Base-by-base conservation (phyloP, 495 filamentous ascomycete species). In the Pyronema domesticum region DNA sequence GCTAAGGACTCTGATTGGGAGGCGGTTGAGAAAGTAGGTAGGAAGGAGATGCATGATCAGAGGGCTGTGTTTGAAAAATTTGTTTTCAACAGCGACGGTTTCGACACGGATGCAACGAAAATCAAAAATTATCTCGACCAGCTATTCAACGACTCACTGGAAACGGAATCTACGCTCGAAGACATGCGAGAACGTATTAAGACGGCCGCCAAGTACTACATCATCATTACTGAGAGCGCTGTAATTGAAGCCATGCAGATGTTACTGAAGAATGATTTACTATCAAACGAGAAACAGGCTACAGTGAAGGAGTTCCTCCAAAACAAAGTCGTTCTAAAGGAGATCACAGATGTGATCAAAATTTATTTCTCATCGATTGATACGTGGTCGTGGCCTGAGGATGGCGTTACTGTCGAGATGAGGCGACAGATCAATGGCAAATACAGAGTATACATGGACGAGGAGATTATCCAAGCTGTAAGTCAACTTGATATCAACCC, bases 291-390 rank as follows among this genome's bases (percentile, higher is more conserved):
- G 55, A 82, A 81, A 58, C 67, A 68, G 4, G 63, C 67, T 11
- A 74, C 76, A 5, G 59, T 83, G 39, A 76, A 74, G 55, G 79
- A 82, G 51, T 81, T 82, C 55, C 68, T 73, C 50, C 69, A 68
- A 30, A 80, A 79, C 54, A 61, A 71, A 0, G 67, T 74, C 18
- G 76, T 83, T 11, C 62, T 77, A 0, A 65, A 68, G 37, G 81
- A 84, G 56, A 72, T 85, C 4, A 73, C 72, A 1, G 79, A 84
- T 61, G 80, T 84, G 13, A 64, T 85, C 42, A 84, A 82, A 58
- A 80, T 84, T 77, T 70, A 80, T 10, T 72, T 82, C 44, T 69
- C 76, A 0, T 67, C 75, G 3, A 60, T 83, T 10, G 68, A 74
- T 0, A 73, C 67, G 17, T 85, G 81, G 81, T 64, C 66, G n/a